These are phyloP conservation scores for Linaria vulgaris DNA, from an alignment of 257 asterid genomes.

Conservation along the genomic window DNA sequence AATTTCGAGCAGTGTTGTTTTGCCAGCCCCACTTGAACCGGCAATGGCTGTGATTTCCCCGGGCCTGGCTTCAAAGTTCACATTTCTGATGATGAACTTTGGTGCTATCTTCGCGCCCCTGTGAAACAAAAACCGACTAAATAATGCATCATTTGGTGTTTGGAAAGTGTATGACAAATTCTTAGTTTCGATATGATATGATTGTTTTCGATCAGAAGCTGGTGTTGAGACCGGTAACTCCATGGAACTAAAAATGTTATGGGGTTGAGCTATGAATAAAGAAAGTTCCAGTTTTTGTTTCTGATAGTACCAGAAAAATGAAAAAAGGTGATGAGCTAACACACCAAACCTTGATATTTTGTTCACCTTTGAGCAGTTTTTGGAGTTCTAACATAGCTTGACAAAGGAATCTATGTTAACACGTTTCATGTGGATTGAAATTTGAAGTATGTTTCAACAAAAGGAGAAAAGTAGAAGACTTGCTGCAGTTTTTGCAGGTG, in stretches of 20 bases:
- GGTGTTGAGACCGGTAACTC: constrained; percentile 40
- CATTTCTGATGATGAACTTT: constrained; percentile 54
- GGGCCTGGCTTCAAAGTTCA: constrained; percentile 58
- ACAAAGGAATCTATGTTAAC: constrained; percentile 24
- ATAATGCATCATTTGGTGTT: constrained; percentile 23
- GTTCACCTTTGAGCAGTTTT: constrained; percentile 10
- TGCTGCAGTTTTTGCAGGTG: constrained; percentile 56
- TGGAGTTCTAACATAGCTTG: constrained; percentile 43
- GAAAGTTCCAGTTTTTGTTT: constrained; percentile 20
- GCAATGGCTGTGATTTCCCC: constrained; percentile 85
- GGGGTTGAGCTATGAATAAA: constrained; percentile 19
- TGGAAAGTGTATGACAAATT: constrained; percentile 46
- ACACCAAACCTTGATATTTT: constrained; percentile 44
- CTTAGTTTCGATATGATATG: constrained; percentile 53
- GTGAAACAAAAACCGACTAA: constrained; percentile 28
- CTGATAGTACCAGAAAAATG: constrained; percentile 15
- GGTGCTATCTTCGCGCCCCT: constrained; percentile 28
- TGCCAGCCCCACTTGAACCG: constrained; percentile 95
- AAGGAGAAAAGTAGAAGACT: constrained; percentile 15
- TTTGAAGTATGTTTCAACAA: constrained; percentile 30
- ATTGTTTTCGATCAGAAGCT: constrained; percentile 19
- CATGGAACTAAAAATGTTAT: constrained; percentile 37
- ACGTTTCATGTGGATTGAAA: constrained; percentile 37
- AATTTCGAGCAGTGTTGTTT: constrained; percentile 71
- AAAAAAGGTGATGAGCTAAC: constrained; percentile 65